phyloP scores from a whole-genome alignment of 306 rosid species.

The Prunus padus region DNA sequence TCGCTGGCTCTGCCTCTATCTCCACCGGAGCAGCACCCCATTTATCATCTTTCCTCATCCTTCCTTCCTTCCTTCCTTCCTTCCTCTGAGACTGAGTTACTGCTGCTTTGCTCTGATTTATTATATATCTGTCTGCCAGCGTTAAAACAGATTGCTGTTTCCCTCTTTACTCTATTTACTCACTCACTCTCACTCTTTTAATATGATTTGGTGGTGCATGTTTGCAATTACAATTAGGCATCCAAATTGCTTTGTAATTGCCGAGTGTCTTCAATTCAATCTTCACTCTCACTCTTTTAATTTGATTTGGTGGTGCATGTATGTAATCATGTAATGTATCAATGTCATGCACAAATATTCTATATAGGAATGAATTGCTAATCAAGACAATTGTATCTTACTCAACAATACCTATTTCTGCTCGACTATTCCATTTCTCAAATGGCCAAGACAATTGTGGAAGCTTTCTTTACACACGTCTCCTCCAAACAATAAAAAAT shows the following conservation, averaged over 20 bases:
- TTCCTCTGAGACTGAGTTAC: background rate
- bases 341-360: background rate
- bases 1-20: slow-evolving; percentile 23
- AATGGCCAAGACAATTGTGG: background rate
- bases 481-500: too few species aligned
- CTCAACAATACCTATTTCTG: background rate
- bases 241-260: background rate
- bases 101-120: too few species aligned
- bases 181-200: too few species aligned
- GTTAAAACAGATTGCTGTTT: too few species aligned
- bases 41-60: background rate
- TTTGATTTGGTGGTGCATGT: too few species aligned
- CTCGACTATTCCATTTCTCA: background rate
- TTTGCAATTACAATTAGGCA: background rate
- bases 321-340: background rate
- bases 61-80: background rate
- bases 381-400: background rate
- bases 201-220: too few species aligned
- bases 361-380: too few species aligned
- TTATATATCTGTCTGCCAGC: too few species aligned
- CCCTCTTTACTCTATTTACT: too few species aligned
- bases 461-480: background rate
- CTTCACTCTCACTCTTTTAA: too few species aligned
- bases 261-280: background rate
- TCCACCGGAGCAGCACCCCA: slow-evolving; percentile 60